Conservation (phyloP, 148 eudicot species). For the Chenopodium album region DNA sequence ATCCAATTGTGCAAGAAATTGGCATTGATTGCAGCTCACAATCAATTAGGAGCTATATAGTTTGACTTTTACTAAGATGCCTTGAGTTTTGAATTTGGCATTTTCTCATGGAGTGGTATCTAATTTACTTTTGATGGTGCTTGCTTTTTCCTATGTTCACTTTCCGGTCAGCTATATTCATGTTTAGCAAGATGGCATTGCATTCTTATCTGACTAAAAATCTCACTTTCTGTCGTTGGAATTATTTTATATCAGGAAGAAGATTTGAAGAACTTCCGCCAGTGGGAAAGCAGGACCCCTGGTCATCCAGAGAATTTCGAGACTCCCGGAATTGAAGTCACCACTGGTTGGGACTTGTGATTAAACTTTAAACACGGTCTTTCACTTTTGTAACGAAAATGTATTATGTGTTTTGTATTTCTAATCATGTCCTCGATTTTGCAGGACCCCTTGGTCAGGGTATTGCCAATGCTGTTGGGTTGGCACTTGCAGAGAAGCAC, state of each 20-base stretch:
- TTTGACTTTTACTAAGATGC: too few species aligned
- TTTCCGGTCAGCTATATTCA: background rate
- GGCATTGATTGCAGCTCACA: too few species aligned
- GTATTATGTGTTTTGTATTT: background rate
- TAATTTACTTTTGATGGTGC: background rate
- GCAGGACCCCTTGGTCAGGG: constrained; percentile 99
- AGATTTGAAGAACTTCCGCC: constrained; percentile 88
- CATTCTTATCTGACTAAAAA: background rate
- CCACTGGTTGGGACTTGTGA: constrained; percentile 59
- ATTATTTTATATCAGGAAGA: constrained; percentile 46
- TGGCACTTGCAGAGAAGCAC: constrained; percentile 97
- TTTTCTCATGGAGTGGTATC: background rate
- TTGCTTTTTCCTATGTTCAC: background rate
- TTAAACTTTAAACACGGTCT: constrained; percentile 8
- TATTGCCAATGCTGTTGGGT: constrained; percentile 93
- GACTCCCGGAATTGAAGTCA: constrained; percentile 97
- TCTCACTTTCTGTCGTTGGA: background rate
- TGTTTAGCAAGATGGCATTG: background rate
- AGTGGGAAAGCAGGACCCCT: constrained; percentile 92
- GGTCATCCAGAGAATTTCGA: constrained; percentile 98
- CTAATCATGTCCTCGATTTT: constrained; percentile 16
- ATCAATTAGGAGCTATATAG: too few species aligned
- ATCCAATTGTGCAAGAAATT: too few species aligned
- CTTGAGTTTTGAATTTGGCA: too few species aligned
- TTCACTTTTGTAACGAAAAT: background rate